phyloP scores from a whole-genome alignment of 2,329 filamentous ascomycete species.

The Hymenoscyphus scutula region DNA sequence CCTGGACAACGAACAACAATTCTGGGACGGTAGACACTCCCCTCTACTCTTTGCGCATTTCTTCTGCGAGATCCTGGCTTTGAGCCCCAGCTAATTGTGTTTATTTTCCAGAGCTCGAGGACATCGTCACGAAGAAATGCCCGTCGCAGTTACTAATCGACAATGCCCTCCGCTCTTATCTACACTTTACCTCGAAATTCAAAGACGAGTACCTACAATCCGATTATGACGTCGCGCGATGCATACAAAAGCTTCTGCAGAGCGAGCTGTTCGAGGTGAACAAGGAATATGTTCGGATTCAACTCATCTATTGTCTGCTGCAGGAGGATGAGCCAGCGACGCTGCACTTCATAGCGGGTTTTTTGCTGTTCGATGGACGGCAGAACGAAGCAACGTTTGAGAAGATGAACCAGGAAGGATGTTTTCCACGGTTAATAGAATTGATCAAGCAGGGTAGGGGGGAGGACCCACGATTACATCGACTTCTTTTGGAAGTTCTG shows the following conservation, averaged over 20 bases:
- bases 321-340: constrained; percentile 81
- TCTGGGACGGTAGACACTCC: constrained; percentile 73
- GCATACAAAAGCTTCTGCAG: constrained; percentile 74
- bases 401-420: constrained; percentile 82
- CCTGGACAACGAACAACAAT: constrained; percentile 78
- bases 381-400: constrained; percentile 75
- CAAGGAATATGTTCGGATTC: constrained; percentile 82
- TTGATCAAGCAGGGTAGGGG: constrained; percentile 66
- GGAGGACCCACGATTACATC: constrained; percentile 70
- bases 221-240: constrained; percentile 77
- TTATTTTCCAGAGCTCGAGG: constrained; percentile 59
- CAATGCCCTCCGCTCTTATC: constrained; percentile 79
- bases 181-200: constrained; percentile 73
- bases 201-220: constrained; percentile 72
- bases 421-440: constrained; percentile 80
- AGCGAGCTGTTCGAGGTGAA: constrained; percentile 73
- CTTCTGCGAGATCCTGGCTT: not conserved
- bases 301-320: constrained; percentile 87
- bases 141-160: constrained; percentile 69
- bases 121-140: constrained; percentile 59
- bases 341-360: constrained; percentile 78
- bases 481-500: constrained; percentile 78
- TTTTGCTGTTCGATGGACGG: constrained; percentile 84
- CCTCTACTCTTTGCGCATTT: not conserved
- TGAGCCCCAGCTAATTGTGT: constrained; percentile 10